Evolutionary conservation across 441 rosid species (phyloP).

Genomic region (Croton laevigatus): DNA sequence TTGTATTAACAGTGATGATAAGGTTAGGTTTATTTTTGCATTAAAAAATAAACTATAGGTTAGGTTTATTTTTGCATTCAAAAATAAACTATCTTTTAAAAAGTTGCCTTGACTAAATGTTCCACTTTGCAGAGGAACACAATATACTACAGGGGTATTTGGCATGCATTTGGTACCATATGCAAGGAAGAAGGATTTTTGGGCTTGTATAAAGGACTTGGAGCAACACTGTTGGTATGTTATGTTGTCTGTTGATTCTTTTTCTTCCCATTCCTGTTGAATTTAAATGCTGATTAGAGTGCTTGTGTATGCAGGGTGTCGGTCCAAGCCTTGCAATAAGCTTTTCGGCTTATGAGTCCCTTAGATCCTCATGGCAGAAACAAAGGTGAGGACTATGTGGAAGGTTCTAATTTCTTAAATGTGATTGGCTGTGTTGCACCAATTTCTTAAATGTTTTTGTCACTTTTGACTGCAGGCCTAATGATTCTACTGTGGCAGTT

Average conservation of each 20-base stretch:
- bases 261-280: conserved; percentile 10
- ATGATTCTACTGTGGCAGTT: conserved; percentile 57
- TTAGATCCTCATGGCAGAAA: conserved; percentile 65
- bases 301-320: conserved; percentile 59
- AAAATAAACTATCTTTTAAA: conserved; percentile 5
- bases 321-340: conserved; percentile 92
- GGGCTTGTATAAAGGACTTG: conserved; percentile 93
- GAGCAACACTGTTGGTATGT: conserved; percentile 87
- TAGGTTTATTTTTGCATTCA: no score
- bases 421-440: conserved; percentile 12
- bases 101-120: conserved; percentile 16
- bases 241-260: conserved; percentile 3
- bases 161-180: conserved; percentile 76
- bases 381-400: conserved; percentile 47
- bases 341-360: conserved; percentile 72
- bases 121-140: conserved; percentile 58
- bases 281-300: conserved; percentile 21
- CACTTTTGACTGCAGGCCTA: conserved; percentile 46
- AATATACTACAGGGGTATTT: conserved; percentile 73
- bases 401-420: conserved; percentile 2
- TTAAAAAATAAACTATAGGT: no score
- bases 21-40: not conserved
- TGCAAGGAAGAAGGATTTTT: conserved; percentile 75
- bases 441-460: conserved; percentile 16
- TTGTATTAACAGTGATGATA: not conserved